Evolutionary conservation across 2,329 filamentous ascomycete species (phyloP), one percentile per base, ranked within the genome.

Genomic region (Fusarium nygamai): DNA sequence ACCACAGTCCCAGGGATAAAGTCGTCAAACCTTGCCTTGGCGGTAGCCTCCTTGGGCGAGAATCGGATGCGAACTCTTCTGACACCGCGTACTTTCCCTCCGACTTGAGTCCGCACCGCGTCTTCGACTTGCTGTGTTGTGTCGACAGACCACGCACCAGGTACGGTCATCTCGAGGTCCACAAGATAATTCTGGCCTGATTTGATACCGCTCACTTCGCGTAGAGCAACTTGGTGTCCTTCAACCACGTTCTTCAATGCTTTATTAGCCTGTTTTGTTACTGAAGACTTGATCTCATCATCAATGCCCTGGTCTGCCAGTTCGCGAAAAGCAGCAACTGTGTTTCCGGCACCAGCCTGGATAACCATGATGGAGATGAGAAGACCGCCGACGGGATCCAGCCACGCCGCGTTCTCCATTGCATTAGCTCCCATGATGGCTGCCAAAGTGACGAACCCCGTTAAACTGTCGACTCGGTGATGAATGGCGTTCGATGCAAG

Each of bases 121-220:
- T 92, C 89, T 82, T 99, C 96, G 20, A 97, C 86, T 22, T 88
- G 84, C 43, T 90, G 87, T 13, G 92, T 89, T 62, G 93, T 89
- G 61, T 91, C 89, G 11, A 99, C 86, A 0, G 93, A 93, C 93
- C 93, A 97, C 39, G 86, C 85, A 29, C 88, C 89, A 0, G 96
- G 94, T 22, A 97, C 93, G 5, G 90, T 93, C 70, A 98, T 84
- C 82, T 98, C 95, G 13, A 99, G 83, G 77, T 98, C 96, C 77
- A 98, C 92, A 36, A 98, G 87, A 81, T 97, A 98, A 84, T 98
- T 99, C 83, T 98, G 96, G 36, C 96, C 96, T 8, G 94, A 96
- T 84, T 99, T 99, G 83, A 98, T 89, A 62, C 96, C 96, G 74
- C 94, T 93, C 7, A 98, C 89, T 50, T 94, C 92, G 50, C 92